phyloP scores from a whole-genome alignment of 2,329 filamentous ascomycete genomes.

The Phyllosticta capitalensis region DNA sequence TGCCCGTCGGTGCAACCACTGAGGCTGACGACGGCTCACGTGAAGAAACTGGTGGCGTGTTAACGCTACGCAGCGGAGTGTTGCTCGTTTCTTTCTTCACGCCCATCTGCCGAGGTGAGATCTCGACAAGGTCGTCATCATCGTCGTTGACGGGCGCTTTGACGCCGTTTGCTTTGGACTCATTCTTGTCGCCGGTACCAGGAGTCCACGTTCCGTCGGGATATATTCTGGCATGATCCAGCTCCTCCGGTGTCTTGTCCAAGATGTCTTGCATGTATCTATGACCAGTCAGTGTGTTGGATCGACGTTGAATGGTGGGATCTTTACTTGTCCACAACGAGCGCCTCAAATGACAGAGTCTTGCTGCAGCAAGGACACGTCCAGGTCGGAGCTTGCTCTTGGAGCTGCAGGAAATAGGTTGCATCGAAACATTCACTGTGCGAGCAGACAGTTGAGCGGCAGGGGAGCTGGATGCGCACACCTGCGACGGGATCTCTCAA shows the following conservation, averaged over 20 bases:
- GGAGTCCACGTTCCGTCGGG: conserved; percentile 70
- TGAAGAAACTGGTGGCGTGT: conserved; percentile 38
- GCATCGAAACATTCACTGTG: conserved; percentile 96
- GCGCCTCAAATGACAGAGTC: conserved; percentile 63
- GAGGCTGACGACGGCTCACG: conserved; percentile 30
- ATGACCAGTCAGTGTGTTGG: conserved; percentile 11
- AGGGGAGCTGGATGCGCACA: conserved; percentile 68
- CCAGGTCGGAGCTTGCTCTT: conserved; percentile 96
- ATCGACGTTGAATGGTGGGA: not conserved
- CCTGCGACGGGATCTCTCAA: conserved; percentile 89
- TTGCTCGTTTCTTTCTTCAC: conserved; percentile 31
- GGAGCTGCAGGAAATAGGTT: conserved; percentile 80
- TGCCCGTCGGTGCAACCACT: conserved; percentile 22
- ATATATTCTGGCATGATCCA: conserved; percentile 84
- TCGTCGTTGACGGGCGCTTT: conserved; percentile 32
- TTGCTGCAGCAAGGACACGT: conserved; percentile 91
- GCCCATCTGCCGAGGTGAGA: conserved; percentile 21
- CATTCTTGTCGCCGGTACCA: conserved; percentile 21
- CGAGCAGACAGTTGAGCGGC: conserved; percentile 67
- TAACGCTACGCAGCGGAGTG: conserved; percentile 27
- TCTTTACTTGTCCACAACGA: conserved; percentile 77
- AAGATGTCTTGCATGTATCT: conserved; percentile 87
- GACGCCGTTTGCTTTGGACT: conserved; percentile 28
- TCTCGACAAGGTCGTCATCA: conserved; percentile 38
- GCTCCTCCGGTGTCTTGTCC: conserved; percentile 55